These are phyloP conservation scores for Beauveria rudraprayagi DNA, from an alignment of 2,329 filamentous ascomycete species.

Conservation along the genomic window DNA sequence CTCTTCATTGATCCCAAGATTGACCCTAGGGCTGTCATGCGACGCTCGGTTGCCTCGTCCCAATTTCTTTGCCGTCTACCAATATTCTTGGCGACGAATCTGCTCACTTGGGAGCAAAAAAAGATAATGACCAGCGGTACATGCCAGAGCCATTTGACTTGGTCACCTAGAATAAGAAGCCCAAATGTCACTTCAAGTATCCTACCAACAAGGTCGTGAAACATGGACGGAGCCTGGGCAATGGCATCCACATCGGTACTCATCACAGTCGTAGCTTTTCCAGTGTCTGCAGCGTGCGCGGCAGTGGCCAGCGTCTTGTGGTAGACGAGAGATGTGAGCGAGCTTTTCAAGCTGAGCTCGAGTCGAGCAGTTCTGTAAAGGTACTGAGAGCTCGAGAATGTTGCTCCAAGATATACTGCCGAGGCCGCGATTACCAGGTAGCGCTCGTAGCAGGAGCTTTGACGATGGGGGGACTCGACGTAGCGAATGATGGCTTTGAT, in stretches of 20 bases:
- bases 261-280: constrained; percentile 29
- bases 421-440: constrained; percentile 26
- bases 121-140: constrained; percentile 33
- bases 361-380: constrained; percentile 19
- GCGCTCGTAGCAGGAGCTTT: constrained; percentile 21
- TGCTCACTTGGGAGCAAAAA: constrained; percentile 33
- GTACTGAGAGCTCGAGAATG: constrained; percentile 26
- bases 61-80: constrained; percentile 28
- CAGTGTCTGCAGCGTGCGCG: constrained; percentile 20
- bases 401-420: constrained; percentile 22
- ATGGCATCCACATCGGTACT: constrained; percentile 33
- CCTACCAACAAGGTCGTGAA: constrained; percentile 36
- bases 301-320: constrained; percentile 21
- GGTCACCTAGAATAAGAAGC: constrained; percentile 26
- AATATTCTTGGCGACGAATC: constrained; percentile 30
- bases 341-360: constrained; percentile 25
- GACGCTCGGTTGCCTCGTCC: constrained; percentile 32
- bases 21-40: constrained; percentile 27
- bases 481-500: constrained; percentile 30
- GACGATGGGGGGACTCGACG: constrained; percentile 27
- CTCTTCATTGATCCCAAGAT: constrained; percentile 21
- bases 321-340: constrained; percentile 29
- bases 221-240: constrained; percentile 24
- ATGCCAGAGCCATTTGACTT: constrained; percentile 36
- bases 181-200: constrained; percentile 34